Base-by-base conservation (phyloP, 2,329 filamentous ascomycete genomes). In the Ophiobolus disseminans region DNA sequence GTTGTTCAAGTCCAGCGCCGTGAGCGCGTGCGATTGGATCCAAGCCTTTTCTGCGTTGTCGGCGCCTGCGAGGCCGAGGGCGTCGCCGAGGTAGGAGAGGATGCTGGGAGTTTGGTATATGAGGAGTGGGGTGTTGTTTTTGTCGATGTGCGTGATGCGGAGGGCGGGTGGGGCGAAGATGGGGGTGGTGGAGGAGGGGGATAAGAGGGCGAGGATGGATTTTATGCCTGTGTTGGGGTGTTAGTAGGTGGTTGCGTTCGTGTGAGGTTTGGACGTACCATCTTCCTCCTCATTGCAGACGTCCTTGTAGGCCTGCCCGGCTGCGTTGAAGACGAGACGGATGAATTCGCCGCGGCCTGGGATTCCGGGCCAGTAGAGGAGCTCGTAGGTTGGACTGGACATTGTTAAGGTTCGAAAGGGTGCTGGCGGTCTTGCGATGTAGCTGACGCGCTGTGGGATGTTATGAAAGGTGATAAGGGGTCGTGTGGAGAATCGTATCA, bases 321-420 rank as follows among this genome's bases (percentile, higher is more conserved):
- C 79, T 42, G 88, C 87, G 74, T 92, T 89, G 57, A 93, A 83
- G 13, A 80, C 80, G 9, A 93, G 81, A 17, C 89, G 88, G 65
- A 91, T 75, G 69, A 85, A 84, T 68, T 93, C 89, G 53, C 85
- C 89, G 39, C 89, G 86, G 31, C 89, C 89, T 25, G 89, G 89
- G 8, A 90, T 75, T 14, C 72, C 73, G 14, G 87, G 86, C 82
- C 87, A 89, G 80, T 91, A 91, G 66, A 89, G 77, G 48, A 89
- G 80, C 56, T 86, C 78, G 67, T 87, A 89, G 0, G 78, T 75
- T 44, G 65, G 75, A 46, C 67, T n/a, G n/a, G n/a, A n/a, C n/a
- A n/a, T n/a, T n/a, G n/a, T n/a, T n/a, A n/a, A n/a, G n/a, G n/a
- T n/a, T n/a, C n/a, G n/a, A n/a, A n/a, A n/a, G n/a, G n/a, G n/a